These are phyloP conservation scores for Diutina sp. DNA, from an alignment of 1,139 yeast species.

Conservation along the genomic window DNA sequence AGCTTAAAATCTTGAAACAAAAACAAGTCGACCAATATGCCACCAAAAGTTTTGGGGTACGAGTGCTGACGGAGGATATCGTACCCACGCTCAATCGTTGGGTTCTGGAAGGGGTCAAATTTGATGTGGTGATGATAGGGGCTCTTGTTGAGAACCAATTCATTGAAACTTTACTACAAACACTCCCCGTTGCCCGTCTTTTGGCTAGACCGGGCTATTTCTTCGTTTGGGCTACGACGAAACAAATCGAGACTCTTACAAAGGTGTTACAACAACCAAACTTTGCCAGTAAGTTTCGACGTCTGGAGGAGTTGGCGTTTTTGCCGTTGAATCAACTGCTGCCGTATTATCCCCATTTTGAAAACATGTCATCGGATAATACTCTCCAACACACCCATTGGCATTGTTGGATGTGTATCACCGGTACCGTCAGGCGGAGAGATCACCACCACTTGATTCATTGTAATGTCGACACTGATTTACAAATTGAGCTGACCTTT, in stretches of 20 bases:
- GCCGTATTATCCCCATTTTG: slow-evolving; percentile 26
- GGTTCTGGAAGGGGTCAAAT: slow-evolving; percentile 47
- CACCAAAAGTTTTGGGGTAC: slow-evolving; percentile 52
- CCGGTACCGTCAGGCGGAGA: slow-evolving; percentile 84
- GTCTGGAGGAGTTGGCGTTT: slow-evolving; percentile 78
- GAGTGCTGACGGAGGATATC: slow-evolving; percentile 40
- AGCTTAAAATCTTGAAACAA: slow-evolving; percentile 49
- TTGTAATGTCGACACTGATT: slow-evolving; percentile 85
- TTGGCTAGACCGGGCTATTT: slow-evolving; percentile 79
- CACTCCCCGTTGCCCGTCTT: slow-evolving; percentile 58
- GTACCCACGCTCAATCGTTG: slow-evolving; percentile 45
- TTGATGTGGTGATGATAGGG: slow-evolving; percentile 89
- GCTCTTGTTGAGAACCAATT: slow-evolving; percentile 67
- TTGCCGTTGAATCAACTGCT: slow-evolving; percentile 49
- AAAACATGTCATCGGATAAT: slow-evolving; percentile 8
- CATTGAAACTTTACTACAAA: slow-evolving; percentile 42
- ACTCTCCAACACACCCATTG: slow-evolving; percentile 46
- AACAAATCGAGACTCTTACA: slow-evolving; percentile 52
- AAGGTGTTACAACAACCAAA: slow-evolving; percentile 40
- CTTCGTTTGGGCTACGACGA: slow-evolving; percentile 77
- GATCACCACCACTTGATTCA: slow-evolving; percentile 77
- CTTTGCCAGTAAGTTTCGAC: slow-evolving; percentile 68
- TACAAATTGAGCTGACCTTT: slow-evolving; percentile 36
- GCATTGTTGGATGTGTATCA: slow-evolving; percentile 98
- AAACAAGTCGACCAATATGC: slow-evolving; percentile 36